These are phyloP conservation scores for Lentinula sp. DNA, from an alignment of 768 basidiomycete genomes.

Conservation along the genomic window DNA sequence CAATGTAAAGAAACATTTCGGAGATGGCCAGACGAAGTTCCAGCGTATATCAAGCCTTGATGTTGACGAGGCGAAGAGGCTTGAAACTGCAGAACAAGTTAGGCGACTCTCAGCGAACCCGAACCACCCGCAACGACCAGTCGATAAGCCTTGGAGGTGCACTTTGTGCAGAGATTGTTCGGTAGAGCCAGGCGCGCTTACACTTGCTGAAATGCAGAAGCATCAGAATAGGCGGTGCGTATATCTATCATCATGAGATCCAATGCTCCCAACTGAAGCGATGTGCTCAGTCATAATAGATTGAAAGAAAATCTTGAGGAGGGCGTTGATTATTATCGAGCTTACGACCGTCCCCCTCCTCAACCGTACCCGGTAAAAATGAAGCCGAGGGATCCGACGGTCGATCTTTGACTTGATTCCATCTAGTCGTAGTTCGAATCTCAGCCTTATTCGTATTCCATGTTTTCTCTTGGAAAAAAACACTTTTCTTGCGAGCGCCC, in stretches of 20 bases:
- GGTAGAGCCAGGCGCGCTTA: constrained; percentile 17
- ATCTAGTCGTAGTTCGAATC: background rate
- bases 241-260: background rate
- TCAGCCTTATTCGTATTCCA: background rate
- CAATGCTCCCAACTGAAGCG: background rate
- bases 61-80: constrained; percentile 13
- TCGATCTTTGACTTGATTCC: background rate
- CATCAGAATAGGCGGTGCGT: constrained; percentile 11
- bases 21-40: constrained; percentile 20
- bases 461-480: no score
- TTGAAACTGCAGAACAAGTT: constrained; percentile 14
- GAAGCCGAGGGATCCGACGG: background rate
- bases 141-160: constrained; percentile 19
- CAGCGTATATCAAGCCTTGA: constrained; percentile 20
- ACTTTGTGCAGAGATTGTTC: constrained; percentile 18
- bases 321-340: background rate
- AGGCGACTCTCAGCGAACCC: constrained; percentile 6
- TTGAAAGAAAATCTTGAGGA: background rate
- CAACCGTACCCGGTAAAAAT: background rate
- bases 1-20: constrained; percentile 23
- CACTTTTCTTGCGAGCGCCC: no score
- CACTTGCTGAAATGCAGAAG: constrained; percentile 8
- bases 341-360: background rate
- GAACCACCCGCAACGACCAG: constrained; percentile 1
- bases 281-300: background rate